A percentile compares a stretch with the other conserved stretches of the same genome.
Conservation (phyloP, 208 protist species). For the Wallacemonas sp. region DNA sequence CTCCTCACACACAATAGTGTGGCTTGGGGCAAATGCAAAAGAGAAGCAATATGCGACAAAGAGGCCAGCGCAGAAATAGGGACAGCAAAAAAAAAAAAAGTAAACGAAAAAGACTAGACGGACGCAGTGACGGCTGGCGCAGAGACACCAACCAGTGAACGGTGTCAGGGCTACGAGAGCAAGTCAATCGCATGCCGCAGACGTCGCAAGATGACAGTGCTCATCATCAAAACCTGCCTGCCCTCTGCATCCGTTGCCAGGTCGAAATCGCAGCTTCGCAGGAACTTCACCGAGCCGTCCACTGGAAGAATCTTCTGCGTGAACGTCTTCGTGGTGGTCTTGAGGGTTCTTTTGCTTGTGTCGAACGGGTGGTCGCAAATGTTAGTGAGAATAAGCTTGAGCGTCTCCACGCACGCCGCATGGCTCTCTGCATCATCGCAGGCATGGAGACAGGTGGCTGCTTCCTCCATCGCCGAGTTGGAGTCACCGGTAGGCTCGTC, state of each 20-base stretch:
- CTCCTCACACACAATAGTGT: too few relatives aligned
- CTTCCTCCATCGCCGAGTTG: constrained; percentile 13
- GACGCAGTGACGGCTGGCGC: neutral
- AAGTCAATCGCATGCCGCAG: constrained; percentile 36
- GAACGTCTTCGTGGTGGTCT: constrained; percentile 60
- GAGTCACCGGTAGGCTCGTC: constrained; percentile 19
- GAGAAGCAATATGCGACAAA: too few relatives aligned
- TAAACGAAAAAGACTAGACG: too few relatives aligned
- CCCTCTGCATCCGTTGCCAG: constrained; percentile 43
- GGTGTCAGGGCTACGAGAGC: constrained; percentile 4
- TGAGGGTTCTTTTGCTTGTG: constrained; percentile 62
- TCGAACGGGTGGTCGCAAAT: constrained; percentile 69
- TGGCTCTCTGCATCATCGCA: constrained; percentile 18
- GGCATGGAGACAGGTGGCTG: constrained; percentile 35
- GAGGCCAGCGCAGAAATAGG: too few relatives aligned
- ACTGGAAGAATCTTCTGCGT: constrained; percentile 47
- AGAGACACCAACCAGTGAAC: neutral
- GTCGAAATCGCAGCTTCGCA: constrained; percentile 72
- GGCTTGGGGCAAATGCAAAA: too few relatives aligned
- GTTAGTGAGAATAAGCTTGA: constrained; percentile 66
- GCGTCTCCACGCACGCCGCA: constrained; percentile 40
- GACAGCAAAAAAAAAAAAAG: too few relatives aligned
- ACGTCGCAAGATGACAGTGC: constrained; percentile 60
- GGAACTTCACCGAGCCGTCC: constrained; percentile 42
- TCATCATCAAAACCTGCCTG: constrained; percentile 41